Base-by-base conservation (phyloP, 148 eudicot species). In the Beta vulgaris region DNA sequence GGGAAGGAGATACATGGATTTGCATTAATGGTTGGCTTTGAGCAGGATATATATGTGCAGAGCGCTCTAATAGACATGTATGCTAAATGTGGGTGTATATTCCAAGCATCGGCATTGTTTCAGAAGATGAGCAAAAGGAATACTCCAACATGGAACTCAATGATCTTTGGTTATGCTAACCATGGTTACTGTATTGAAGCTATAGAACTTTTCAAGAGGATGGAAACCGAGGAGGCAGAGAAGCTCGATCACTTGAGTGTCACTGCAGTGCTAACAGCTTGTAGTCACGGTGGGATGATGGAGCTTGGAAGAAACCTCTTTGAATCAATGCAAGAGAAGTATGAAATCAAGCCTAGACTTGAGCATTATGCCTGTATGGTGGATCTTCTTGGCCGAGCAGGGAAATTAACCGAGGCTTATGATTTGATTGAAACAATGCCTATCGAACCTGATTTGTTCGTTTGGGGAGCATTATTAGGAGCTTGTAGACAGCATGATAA, bases 341-440 rank as follows among this genome's bases (percentile, higher is more conserved):
- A 77, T 48, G 23, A 37, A 28, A 91, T 93, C 37, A 43, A 70
- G 49, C 87, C 91, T 28, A 89, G 97, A 70, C 73, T 84, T 31
- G 98, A 93, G 88, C 98, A 93, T 75, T 93, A 91, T 25, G 98
- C 96, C 3, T 93, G 92, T 48, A 76, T 91, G 83, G 98, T 91
- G 66, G 93, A 91, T 83, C 84, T 89, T 71, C 69, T 91, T 34
- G 94, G 97, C 14, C 81, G 85, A 79, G 91, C 89, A 23, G 97
- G 98, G 69, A 81, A 87, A 71, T 40, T 93, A 72, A 54, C 13
- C 0, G 90, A 91, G 67, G 94, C 98, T 13, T 88, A 91, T 72
- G 87, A 79, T 37, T 29, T 89, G 49, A 85, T 91, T 26, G 76
- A 88, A 49, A 68, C 44, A 13, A 91, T 91, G 92, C 86, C 89